Evolutionary conservation across 352 stramenopile species (phyloP).

Genomic region (Globisporangium paroecandrum): DNA sequence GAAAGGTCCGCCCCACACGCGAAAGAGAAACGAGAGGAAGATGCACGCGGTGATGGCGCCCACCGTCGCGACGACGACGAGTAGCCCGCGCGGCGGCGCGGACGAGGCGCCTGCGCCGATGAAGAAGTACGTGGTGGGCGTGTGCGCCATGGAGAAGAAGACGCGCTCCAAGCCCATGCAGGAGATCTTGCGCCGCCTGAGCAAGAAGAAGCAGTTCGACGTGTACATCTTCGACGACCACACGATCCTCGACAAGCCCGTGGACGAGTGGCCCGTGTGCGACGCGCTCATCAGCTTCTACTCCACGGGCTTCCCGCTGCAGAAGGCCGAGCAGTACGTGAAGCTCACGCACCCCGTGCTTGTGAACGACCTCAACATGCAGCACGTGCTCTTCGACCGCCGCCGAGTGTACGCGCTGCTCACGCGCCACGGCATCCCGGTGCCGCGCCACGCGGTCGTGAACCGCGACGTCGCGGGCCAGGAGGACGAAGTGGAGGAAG

Average conservation of each 20-base stretch:
- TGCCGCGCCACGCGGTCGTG: slow-evolving; percentile 95
- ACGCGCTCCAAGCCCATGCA: slow-evolving; percentile 95
- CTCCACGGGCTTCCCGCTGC: slow-evolving; percentile 96
- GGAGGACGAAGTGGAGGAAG: slow-evolving; percentile 68
- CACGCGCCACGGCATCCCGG: slow-evolving; percentile 91
- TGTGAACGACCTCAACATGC: slow-evolving; percentile 97
- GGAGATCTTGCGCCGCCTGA: slow-evolving; percentile 93
- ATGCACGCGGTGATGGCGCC: slow-evolving; percentile 11
- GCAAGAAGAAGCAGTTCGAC: slow-evolving; percentile 93
- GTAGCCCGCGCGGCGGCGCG: slow-evolving; percentile 2
- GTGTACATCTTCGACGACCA: slow-evolving; percentile 98
- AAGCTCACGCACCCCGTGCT: slow-evolving; percentile 93
- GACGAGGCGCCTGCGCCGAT: slow-evolving; percentile 12
- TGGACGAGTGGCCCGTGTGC: slow-evolving; percentile 94
- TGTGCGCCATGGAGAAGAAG: slow-evolving; percentile 99
- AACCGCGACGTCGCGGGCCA: slow-evolving; percentile 88
- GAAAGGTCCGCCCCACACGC: neutral
- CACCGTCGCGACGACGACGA: neutral
- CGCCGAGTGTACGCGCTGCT: slow-evolving; percentile 96
- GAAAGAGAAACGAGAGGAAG: neutral
- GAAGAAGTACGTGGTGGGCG: slow-evolving; percentile 88
- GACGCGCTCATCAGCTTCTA: slow-evolving; percentile 99
- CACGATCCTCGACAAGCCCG: slow-evolving; percentile 92
- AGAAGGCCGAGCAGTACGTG: slow-evolving; percentile 97
- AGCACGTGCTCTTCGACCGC: slow-evolving; percentile 95